Evolutionary conservation across 129 eudicot species (phyloP), one percentile per base, ranked within the genome.

Genomic region (Lactuca saligna): DNA sequence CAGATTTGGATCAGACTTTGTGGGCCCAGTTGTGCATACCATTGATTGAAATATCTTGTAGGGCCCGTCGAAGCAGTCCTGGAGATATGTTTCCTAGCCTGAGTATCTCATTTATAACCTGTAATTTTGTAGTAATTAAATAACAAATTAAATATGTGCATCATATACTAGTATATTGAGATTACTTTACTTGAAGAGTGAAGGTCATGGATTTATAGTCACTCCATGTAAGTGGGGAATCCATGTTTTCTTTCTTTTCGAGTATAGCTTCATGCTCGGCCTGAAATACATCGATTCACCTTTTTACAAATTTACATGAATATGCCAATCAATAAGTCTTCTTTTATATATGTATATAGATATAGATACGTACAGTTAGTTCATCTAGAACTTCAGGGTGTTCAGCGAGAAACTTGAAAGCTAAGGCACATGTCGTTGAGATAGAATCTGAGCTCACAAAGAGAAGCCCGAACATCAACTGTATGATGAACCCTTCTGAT

Each of bases 141-240:
- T 4, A 13, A 51, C 57, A 13, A 50, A 50, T 2, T 50, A 12
- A 50, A 50, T 12, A 49, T 12, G 3, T 12, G 17, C 5, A 11
- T 10, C 9, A 15, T 53, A 15, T 46, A 12, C 15, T 8, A 0
- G 35, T 9, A 61, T 61, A 15, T 41, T 1, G 13, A 39, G 29
- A 6, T 37, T 38, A 71, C 25, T 17, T 33, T 15, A 80, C 95
- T 74, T 84, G 83, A 55, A 80, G 78, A 4, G 90, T 87, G 46
- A 79, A 87, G 16, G 82, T 84, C 90, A 87, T 84, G 2, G 90
- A 82, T 67, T 87, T 87, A 25, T 81, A 82, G 48, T 84, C 95
- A 10, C 63, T 51, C 87, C 90, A 84, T 14, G 85, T 81, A 7
- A 87, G 72, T 7, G 79, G 38, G 17, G 89, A 57, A 3, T 71